phyloP scores from a whole-genome alignment of 352 stramenopile genomes.

The Phytophthora brassicae region DNA sequence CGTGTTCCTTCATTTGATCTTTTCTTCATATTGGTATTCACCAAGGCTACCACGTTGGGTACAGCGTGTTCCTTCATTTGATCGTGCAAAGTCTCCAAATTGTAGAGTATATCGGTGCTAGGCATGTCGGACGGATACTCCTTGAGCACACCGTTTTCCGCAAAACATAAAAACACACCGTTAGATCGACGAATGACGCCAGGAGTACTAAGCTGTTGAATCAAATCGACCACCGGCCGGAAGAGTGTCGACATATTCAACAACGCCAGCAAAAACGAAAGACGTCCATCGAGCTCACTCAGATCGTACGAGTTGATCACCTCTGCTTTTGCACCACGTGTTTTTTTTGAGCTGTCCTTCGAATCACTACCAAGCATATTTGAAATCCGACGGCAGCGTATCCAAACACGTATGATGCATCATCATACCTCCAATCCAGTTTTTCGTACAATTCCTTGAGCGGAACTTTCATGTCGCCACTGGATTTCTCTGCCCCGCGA shows the following conservation, averaged over 20 bases:
- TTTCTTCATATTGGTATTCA: too few species aligned
- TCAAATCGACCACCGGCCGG: not conserved
- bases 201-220: too few species aligned
- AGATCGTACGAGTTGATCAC: slow-evolving; percentile 27
- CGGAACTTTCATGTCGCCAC: slow-evolving; percentile 9
- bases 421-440: slow-evolving; percentile 26
- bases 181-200: too few species aligned
- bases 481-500: slow-evolving; percentile 13
- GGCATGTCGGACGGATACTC: too few species aligned
- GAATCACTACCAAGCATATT: slow-evolving; percentile 25
- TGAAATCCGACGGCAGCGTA: slow-evolving; percentile 30
- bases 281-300: slow-evolving; percentile 11
- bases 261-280: slow-evolving; percentile 30
- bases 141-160: too few species aligned
- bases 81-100: too few species aligned
- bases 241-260: slow-evolving; percentile 37
- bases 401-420: slow-evolving; percentile 28
- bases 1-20: too few species aligned
- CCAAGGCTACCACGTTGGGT: too few species aligned
- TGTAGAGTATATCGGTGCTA: too few species aligned
- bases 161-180: too few species aligned
- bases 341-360: not conserved
- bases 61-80: too few species aligned
- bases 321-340: slow-evolving; percentile 22
- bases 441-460: slow-evolving; percentile 21